Percentiles rank a stretch among this genome's conserved stretches.
Conservation (phyloP, 2,329 filamentous ascomycete genomes). For the Sclerotinia glacialis region DNA sequence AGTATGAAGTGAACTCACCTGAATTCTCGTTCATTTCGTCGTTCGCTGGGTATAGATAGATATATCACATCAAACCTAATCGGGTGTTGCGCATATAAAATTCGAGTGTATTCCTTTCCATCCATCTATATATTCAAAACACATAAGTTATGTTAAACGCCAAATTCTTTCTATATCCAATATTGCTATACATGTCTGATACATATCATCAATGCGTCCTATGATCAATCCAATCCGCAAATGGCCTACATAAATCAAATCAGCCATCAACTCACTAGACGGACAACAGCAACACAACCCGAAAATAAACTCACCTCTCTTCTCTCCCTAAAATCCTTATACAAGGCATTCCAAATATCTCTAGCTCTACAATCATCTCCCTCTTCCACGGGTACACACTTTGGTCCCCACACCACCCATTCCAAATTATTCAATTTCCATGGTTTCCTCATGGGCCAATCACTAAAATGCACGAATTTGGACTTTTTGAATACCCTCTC, state of each 20-base stretch:
- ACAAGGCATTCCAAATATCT: conserved; percentile 35
- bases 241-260: neutral
- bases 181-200: no score
- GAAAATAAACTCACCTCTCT: conserved; percentile 25
- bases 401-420: conserved; percentile 23
- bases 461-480: conserved; percentile 58
- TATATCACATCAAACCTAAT: neutral
- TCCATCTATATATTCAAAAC: neutral
- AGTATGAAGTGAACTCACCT: neutral
- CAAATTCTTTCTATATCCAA: neutral
- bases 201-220: neutral
- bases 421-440: conserved; percentile 45
- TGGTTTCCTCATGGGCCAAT: conserved; percentile 59
- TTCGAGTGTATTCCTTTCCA: neutral
- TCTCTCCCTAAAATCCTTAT: conserved; percentile 33
- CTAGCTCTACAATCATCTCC: conserved; percentile 31
- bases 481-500: conserved; percentile 49
- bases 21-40: no score
- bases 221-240: neutral
- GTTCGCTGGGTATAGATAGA: neutral
- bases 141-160: neutral
- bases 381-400: conserved; percentile 26
- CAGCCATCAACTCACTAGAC: neutral
- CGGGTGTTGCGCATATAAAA: neutral
- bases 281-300: no score